Evolutionary conservation across 1,284 basidiomycete genomes (phyloP), one percentile per base, ranked within the genome.

Genomic region (Trametes polyzona): DNA sequence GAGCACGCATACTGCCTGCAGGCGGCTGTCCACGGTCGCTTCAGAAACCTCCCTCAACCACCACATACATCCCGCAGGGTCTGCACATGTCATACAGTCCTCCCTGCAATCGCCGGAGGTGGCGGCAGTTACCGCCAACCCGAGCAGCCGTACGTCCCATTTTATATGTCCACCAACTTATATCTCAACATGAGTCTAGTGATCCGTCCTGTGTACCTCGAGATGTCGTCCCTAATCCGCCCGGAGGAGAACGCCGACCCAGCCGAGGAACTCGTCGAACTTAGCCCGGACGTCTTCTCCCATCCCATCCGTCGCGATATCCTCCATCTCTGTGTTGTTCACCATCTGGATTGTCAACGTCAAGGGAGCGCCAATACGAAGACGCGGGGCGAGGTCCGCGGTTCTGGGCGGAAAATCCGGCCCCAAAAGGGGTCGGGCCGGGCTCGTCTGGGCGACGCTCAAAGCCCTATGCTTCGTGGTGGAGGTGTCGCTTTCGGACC

Each of bases 401-500:
- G 92, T 48, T 96, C 94, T 0, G 93, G 93, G 21, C 77, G 81
- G 64, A 99, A 99, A 76, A 83, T 98, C 56, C 83, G 90, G 26
- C 90, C 83, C 6, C 96, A 99, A 72, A 99, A 99, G 75, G 96
- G 96, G 1, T 85, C 86, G 10, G 97, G 96, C 65, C 80, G 76
- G 61, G 97, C 96, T 16, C 92, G 96, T 75, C 78, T 96, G 2
- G 96, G 96, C 47, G 93, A 95, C 68, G 85, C 80, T 12, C 90
- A 93, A 64, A 93, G 88, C 70, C 95, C 96, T 4, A 93, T 95
- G 78, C 83, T 96, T 62, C 83, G 90, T 32, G 96, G 96, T 50
- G 96, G 96, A 76, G 96, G 95, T 66, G 86, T 92, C 27, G 93
- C 93, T 2, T 94, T 94, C 66, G 94, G 94, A 35, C 93, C 95